phyloP scores from a whole-genome alignment of 2,329 filamentous ascomycete genomes.

The Alternaria sp. region DNA sequence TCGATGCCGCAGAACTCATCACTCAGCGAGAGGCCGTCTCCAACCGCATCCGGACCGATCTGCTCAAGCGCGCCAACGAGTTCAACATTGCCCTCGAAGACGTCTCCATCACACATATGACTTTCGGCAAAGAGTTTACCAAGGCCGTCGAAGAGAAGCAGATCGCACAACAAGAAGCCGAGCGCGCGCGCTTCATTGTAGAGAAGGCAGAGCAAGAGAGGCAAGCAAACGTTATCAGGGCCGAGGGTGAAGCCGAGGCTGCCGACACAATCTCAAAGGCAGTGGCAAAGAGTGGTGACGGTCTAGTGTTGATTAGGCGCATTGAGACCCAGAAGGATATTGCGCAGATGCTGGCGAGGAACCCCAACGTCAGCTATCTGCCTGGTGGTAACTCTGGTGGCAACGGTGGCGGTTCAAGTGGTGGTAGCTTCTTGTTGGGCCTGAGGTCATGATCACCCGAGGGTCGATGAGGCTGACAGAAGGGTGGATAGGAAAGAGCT shows the following conservation, averaged over 20 bases:
- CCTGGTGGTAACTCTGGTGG: constrained; percentile 74
- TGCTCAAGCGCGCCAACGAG: constrained; percentile 90
- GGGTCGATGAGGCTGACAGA: neutral
- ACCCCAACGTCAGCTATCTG: constrained; percentile 96
- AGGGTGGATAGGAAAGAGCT: neutral
- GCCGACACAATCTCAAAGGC: constrained; percentile 95
- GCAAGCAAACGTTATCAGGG: constrained; percentile 97
- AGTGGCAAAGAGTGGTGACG: constrained; percentile 91
- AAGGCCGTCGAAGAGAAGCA: constrained; percentile 99
- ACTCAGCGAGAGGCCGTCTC: constrained; percentile 98
- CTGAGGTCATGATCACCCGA: constrained; percentile 59
- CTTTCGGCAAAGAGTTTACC: constrained; percentile 98
- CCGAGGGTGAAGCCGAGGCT: constrained; percentile 96
- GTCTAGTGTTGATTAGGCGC: constrained; percentile 92
- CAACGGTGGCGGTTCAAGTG: constrained; percentile 64
- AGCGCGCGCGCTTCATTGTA: constrained; percentile 96
- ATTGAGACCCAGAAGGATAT: constrained; percentile 98
- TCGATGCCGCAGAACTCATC: constrained; percentile 74
- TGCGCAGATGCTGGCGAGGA: constrained; percentile 84
- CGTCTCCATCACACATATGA: constrained; percentile 99
- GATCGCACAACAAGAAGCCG: constrained; percentile 98
- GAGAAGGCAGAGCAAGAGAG: constrained; percentile 99
- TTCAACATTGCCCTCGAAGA: constrained; percentile 99
- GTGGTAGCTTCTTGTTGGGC: constrained; percentile 72
- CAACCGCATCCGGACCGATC: constrained; percentile 90